These are phyloP conservation scores for Chrysanthemum seticuspe DNA, from an alignment of 129 eudicot genomes.

Conservation along the genomic window DNA sequence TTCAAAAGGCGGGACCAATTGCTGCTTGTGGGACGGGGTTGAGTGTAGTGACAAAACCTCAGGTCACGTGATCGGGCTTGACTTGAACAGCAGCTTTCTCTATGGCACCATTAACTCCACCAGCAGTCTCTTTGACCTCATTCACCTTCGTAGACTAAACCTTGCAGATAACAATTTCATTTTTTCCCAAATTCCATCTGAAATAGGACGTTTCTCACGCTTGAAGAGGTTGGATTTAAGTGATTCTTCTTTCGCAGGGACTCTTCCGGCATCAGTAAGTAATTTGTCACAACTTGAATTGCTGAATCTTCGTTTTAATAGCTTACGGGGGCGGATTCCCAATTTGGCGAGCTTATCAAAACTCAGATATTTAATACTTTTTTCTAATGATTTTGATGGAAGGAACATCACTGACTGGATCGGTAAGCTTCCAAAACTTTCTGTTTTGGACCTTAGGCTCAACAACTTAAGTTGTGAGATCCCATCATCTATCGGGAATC, in stretches of 20 bases:
- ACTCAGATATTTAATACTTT: conserved; percentile 17
- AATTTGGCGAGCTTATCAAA: conserved; percentile 12
- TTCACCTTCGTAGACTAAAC: conserved; percentile 17
- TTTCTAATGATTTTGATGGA: not conserved
- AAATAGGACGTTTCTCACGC: conserved; percentile 10
- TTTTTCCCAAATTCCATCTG: conserved; percentile 27
- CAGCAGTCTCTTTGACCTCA: conserved; percentile 16
- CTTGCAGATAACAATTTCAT: conserved; percentile 19
- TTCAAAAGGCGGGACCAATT: too few species aligned
- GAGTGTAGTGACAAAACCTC: too few species aligned
- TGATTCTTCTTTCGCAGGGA: conserved; percentile 18
- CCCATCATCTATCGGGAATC: conserved; percentile 22
- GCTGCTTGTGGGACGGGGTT: too few species aligned
- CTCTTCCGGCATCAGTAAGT: conserved; percentile 29
- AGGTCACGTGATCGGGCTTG: too few species aligned
- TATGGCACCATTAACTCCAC: conserved; percentile 3
- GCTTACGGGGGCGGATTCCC: conserved; percentile 15
- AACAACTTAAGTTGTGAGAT: conserved; percentile 25
- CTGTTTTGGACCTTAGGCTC: not conserved
- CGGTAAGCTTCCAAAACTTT: conserved; percentile 22
- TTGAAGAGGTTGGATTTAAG: conserved; percentile 7
- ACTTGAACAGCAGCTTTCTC: too few species aligned
- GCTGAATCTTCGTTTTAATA: not conserved
- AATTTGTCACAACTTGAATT: conserved; percentile 31
- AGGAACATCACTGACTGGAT: conserved; percentile 17